These are phyloP conservation scores for Silene latifolia DNA, from an alignment of 148 eudicot species.

Conservation along the genomic window DNA sequence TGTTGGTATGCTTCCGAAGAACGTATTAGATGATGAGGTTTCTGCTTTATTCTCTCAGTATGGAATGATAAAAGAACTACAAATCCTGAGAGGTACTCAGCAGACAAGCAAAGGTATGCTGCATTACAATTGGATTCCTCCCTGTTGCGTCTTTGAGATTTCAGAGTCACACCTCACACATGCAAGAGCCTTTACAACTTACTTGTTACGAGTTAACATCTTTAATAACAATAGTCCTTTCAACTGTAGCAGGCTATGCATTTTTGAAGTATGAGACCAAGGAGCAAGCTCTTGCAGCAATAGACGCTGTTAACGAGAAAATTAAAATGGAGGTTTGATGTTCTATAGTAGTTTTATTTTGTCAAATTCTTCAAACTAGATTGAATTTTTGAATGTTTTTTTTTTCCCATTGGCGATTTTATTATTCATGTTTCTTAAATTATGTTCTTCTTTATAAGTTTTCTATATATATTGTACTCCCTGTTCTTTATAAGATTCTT, in stretches of 20 bases:
- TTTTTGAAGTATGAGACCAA: constrained; percentile 92
- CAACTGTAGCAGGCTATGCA: constrained; percentile 67
- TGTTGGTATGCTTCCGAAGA: constrained; percentile 99
- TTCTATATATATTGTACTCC: background rate
- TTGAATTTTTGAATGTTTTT: background rate
- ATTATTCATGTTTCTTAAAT: background rate
- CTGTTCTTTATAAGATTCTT: too few species aligned
- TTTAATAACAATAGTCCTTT: constrained; percentile 11
- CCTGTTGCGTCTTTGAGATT: background rate
- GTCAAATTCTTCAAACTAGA: background rate
- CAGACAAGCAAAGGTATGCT: constrained; percentile 95
- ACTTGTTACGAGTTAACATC: constrained; percentile 7
- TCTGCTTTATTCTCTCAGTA: constrained; percentile 85
- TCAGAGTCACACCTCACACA: background rate
- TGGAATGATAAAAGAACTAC: constrained; percentile 81
- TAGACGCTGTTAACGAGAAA: constrained; percentile 83
- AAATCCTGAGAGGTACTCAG: constrained; percentile 88
- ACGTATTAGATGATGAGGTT: constrained; percentile 78
- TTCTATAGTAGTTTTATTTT: background rate
- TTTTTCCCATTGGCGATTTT: background rate
- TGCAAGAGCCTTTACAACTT: background rate
- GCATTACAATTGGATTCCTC: background rate
- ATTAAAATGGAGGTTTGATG: constrained; percentile 88
- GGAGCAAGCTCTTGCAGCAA: constrained; percentile 92
- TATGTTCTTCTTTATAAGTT: background rate